Percentiles rank a stretch among this genome's conserved stretches.
These are phyloP conservation scores for Pouteria campechiana DNA, from an alignment of 179 eudicot genomes.

Conservation along the genomic window DNA sequence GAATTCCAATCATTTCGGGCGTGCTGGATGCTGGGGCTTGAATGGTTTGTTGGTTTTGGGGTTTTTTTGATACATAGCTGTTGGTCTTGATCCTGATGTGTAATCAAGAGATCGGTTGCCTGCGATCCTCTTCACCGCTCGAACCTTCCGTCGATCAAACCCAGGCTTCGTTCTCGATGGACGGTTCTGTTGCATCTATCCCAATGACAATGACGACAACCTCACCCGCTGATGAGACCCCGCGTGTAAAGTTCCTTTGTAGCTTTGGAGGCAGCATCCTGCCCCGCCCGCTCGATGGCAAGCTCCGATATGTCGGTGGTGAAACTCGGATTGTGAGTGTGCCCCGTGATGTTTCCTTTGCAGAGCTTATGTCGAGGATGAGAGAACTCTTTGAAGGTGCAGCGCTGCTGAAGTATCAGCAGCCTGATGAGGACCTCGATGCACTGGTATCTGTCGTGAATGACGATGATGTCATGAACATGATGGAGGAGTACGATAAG, in stretches of 20 bases:
- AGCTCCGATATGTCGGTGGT: slow-evolving; percentile 80
- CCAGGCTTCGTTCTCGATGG: slow-evolving; percentile 25
- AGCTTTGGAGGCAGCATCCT: slow-evolving; percentile 78
- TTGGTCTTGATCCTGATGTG: slow-evolving; percentile 13
- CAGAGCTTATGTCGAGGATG: slow-evolving; percentile 72
- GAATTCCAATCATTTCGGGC: too few species aligned
- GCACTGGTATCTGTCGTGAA: slow-evolving; percentile 92
- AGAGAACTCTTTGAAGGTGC: slow-evolving; percentile 67
- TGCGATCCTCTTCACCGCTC: slow-evolving; percentile 7
- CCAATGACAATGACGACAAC: slow-evolving; percentile 17
- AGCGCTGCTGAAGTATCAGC: slow-evolving; percentile 73
- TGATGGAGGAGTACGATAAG: slow-evolving; percentile 99
- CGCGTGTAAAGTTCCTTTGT: slow-evolving; percentile 70
- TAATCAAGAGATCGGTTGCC: slow-evolving; percentile 13
- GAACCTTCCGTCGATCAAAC: slow-evolving; percentile 24
- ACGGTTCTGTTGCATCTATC: slow-evolving; percentile 24
- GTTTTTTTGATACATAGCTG: not conserved
- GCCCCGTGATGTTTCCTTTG: slow-evolving; percentile 45
- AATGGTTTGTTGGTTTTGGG: not conserved
- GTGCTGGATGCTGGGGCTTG: not conserved
- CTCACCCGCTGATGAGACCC: slow-evolving; percentile 37
- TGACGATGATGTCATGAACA: slow-evolving; percentile 83
- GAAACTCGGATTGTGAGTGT: slow-evolving; percentile 71
- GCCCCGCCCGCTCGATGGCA: slow-evolving; percentile 88
- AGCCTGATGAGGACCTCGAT: slow-evolving; percentile 97